A percentile compares a stretch with the other conserved stretches of the same genome.
These are phyloP conservation scores for Anethum foeniculum DNA, from an alignment of 140 eudicot species.

Conservation along the genomic window DNA sequence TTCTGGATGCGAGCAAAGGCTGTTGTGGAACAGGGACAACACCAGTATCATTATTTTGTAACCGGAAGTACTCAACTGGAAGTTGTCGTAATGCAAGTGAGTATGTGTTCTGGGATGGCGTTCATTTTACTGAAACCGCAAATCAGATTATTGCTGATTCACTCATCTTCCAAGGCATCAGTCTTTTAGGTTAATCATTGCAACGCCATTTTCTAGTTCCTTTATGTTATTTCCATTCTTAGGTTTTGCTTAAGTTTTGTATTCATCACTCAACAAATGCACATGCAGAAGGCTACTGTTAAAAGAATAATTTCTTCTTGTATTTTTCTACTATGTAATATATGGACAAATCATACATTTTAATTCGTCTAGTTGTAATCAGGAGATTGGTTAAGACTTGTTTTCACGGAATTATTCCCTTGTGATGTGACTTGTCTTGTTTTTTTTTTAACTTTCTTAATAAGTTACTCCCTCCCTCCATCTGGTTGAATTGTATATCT, in stretches of 20 bases:
- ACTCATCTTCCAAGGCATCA: constrained; percentile 61
- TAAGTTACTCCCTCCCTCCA: no score
- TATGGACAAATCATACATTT: neutral
- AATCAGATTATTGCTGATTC: constrained; percentile 76
- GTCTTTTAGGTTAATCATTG: constrained; percentile 45
- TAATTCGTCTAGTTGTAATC: neutral
- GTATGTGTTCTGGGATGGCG: constrained; percentile 94
- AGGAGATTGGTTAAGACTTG: neutral
- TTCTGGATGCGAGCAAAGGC: constrained; percentile 71
- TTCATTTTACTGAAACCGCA: constrained; percentile 79
- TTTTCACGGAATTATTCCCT: neutral
- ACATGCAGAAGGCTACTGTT: neutral
- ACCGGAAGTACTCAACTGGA: constrained; percentile 58
- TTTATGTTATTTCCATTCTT: neutral
- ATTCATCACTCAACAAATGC: neutral
- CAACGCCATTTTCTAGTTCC: neutral
- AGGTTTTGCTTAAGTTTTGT: neutral
- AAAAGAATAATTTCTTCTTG: neutral
- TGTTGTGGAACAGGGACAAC: constrained; percentile 91
- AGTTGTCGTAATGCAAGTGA: constrained; percentile 73
- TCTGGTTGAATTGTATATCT: no score
- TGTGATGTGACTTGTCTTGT: neutral
- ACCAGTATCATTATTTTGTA: constrained; percentile 65
- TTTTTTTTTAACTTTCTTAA: neutral
- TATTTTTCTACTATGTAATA: neutral